Conservation (phyloP, 768 basidiomycete genomes). For the Kwoniella shandongensis region DNA sequence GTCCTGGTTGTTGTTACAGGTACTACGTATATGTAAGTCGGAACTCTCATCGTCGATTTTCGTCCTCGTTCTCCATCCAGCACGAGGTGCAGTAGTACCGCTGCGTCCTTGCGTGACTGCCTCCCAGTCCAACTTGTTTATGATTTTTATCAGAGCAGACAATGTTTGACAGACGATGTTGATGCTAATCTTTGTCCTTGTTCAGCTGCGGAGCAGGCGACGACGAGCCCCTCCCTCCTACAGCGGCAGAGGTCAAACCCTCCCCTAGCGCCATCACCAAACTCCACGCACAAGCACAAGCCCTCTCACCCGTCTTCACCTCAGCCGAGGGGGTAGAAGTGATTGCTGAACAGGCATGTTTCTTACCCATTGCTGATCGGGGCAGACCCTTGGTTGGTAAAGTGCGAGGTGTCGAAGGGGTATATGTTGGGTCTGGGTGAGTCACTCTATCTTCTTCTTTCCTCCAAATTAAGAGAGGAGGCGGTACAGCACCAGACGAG, state of each 20-base stretch:
- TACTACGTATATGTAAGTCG: conserved; percentile 48
- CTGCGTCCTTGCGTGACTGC: too few species aligned
- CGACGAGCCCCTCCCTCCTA: conserved; percentile 65
- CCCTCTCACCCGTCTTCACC: conserved; percentile 47
- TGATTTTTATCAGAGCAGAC: too few species aligned
- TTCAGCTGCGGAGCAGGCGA: conserved; percentile 81
- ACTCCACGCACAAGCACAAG: conserved; percentile 51
- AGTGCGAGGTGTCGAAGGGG: conserved; percentile 62
- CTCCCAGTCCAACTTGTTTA: neutral
- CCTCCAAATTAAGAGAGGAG: too few species aligned
- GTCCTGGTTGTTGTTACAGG: conserved; percentile 30
- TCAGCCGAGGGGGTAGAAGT: conserved; percentile 58
- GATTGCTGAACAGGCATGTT: conserved; percentile 69
- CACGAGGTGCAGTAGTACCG: too few species aligned
- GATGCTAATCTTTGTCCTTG: too few species aligned
- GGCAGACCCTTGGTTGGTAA: conserved; percentile 75
- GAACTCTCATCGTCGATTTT: neutral
- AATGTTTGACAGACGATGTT: too few species aligned
- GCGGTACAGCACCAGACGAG: too few species aligned
- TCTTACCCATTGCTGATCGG: conserved; percentile 62
- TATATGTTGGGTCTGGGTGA: conserved; percentile 75
- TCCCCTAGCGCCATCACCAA: conserved; percentile 62
- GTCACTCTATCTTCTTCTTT: conserved; percentile 54
- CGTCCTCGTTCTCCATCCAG: neutral
- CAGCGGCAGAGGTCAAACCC: conserved; percentile 70